These are phyloP conservation scores for Colletotrichum coccodes DNA, from an alignment of 2,329 filamentous ascomycete genomes.

Conservation along the genomic window DNA sequence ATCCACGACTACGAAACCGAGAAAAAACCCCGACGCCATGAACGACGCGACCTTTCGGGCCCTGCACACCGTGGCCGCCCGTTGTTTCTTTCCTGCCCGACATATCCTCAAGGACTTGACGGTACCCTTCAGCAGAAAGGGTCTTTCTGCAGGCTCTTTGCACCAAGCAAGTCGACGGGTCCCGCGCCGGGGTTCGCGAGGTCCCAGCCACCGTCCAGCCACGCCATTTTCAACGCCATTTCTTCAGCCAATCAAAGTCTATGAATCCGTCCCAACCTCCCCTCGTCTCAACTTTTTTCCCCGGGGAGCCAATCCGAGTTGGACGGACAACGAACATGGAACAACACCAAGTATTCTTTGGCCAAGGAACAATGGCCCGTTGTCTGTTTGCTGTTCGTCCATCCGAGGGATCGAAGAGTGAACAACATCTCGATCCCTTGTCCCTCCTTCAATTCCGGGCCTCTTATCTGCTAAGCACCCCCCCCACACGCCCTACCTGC, in stretches of 20 bases:
- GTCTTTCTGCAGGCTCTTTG: slow-evolving; percentile 1
- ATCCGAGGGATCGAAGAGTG: not conserved
- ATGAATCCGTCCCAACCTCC: not conserved
- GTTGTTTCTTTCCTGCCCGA: not conserved
- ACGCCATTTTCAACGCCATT: slow-evolving; percentile 8
- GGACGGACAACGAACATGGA: slow-evolving; percentile 24
- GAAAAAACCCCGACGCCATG: not conserved
- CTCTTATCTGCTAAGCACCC: not conserved
- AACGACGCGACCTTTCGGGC: slow-evolving; percentile 1
- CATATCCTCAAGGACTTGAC: not conserved
- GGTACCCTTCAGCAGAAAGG: not conserved
- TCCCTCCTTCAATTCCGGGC: not conserved
- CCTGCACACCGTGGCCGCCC: not conserved
- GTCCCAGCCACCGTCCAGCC: slow-evolving; percentile 35
- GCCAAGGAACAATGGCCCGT: slow-evolving; percentile 8
- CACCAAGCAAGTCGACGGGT: slow-evolving; percentile 6
- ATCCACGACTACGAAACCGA: not conserved
- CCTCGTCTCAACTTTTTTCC: slow-evolving; percentile 12
- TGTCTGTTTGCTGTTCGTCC: not conserved
- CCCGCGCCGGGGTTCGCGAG: not conserved
- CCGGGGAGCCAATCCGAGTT: slow-evolving; percentile 18
- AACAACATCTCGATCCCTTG: slow-evolving; percentile 10
- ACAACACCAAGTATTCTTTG: not conserved
- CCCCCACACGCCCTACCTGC: not conserved
- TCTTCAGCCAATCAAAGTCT: slow-evolving; percentile 15